A percentile compares a stretch with the other conserved stretches of the same genome.
Evolutionary conservation across 257 asterid genomes (phyloP).

Genomic region (Primulina eburnea): DNA sequence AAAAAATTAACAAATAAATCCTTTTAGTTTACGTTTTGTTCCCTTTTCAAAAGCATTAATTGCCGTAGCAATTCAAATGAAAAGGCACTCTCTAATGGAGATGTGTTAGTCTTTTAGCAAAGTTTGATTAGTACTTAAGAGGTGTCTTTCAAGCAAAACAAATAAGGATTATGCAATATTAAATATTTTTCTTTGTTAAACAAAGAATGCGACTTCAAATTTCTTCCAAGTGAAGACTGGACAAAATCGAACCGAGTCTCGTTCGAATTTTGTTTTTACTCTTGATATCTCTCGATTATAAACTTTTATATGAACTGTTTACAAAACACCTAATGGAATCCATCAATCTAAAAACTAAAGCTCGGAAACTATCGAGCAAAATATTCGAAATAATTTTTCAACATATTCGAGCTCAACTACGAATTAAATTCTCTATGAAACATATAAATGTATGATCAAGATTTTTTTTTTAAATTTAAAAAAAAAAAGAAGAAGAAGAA

Average conservation of each 20-base stretch:
- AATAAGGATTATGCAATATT: constrained; percentile 19
- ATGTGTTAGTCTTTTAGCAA: background rate
- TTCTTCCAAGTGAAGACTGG: too few species aligned
- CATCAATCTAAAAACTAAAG: background rate
- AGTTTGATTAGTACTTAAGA: background rate
- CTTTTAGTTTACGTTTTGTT: background rate
- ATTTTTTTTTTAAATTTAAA: too few species aligned
- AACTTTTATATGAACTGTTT: too few species aligned
- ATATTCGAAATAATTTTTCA: too few species aligned
- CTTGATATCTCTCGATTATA: too few species aligned
- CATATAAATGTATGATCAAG: background rate
- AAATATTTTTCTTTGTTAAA: background rate
- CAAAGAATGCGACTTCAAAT: too few species aligned
- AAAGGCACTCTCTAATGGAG: background rate
- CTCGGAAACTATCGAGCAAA: background rate
- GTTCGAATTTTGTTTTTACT: too few species aligned
- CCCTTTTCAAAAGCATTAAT: background rate
- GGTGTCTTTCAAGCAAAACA: constrained; percentile 20
- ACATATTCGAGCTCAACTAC: background rate
- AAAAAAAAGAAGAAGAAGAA: background rate
- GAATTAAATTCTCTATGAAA: too few species aligned
- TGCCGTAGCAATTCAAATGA: background rate
- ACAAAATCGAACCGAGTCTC: too few species aligned
- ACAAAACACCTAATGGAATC: too few species aligned
- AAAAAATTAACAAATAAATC: background rate